Conservation (phyloP, 306 rosid species). For the Arachis stenosperma region DNA sequence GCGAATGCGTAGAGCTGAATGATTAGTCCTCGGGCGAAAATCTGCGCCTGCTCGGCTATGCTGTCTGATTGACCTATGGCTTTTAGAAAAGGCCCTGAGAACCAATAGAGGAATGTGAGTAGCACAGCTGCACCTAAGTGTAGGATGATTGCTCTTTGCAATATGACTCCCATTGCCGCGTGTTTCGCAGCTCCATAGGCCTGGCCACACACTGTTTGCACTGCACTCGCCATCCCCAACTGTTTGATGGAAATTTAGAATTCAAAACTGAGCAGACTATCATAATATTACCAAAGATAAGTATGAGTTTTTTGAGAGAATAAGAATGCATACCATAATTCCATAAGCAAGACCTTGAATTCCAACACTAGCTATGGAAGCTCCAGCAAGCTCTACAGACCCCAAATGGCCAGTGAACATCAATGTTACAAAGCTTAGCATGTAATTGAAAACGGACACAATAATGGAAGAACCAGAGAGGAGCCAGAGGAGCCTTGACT, state of each 20-base stretch:
- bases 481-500: constrained; percentile 72
- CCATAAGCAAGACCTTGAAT: constrained; percentile 84
- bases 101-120: constrained; percentile 70
- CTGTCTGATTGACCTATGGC: constrained; percentile 52
- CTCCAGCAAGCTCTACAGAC: constrained; percentile 68
- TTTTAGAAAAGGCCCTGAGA: constrained; percentile 54
- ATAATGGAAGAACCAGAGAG: constrained; percentile 48
- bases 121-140: constrained; percentile 66
- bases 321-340: constrained; percentile 57
- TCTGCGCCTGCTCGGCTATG: constrained; percentile 55
- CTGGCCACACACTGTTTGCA: constrained; percentile 82
- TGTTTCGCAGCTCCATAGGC: constrained; percentile 70
- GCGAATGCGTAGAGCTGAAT: constrained; percentile 78
- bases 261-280: background rate
- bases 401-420: constrained; percentile 74
- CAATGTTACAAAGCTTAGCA: constrained; percentile 48
- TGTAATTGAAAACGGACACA: constrained; percentile 44
- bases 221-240: constrained; percentile 86
- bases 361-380: constrained; percentile 72
- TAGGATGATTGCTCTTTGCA: constrained; percentile 67
- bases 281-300: background rate
- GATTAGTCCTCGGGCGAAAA: constrained; percentile 60
- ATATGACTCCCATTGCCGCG: constrained; percentile 64
- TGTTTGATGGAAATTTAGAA: constrained; percentile 25
- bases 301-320: background rate